Evolutionary conservation across 2,329 filamentous ascomycete species (phyloP).

Genomic region (Ophiostoma perfectum): DNA sequence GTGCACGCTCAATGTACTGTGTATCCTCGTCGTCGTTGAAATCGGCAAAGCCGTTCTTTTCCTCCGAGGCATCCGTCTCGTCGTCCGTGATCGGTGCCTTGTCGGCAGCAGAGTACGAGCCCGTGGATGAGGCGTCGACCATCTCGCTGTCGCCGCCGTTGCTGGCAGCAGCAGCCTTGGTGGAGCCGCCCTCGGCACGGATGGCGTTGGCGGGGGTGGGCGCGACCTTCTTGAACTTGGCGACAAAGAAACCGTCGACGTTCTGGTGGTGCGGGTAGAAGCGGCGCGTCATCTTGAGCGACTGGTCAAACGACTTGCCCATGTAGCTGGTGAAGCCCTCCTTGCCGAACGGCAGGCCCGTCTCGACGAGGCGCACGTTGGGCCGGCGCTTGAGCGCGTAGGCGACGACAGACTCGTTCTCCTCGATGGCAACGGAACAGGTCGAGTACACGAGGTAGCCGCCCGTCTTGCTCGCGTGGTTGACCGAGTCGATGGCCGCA

Average conservation of each 20-base stretch:
- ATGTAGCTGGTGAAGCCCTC: constrained; percentile 88
- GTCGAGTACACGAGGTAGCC: constrained; percentile 97
- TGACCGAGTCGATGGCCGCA: constrained; percentile 88
- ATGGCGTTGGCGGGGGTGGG: constrained; percentile 62
- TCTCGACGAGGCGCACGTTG: constrained; percentile 90
- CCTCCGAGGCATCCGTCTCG: constrained; percentile 33
- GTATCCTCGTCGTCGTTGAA: constrained; percentile 71
- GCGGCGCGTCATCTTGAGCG: constrained; percentile 73
- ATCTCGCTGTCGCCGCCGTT: constrained; percentile 28
- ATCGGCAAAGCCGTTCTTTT: constrained; percentile 53
- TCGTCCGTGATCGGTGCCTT: constrained; percentile 59
- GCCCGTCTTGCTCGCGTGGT: constrained; percentile 90
- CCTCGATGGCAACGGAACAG: constrained; percentile 44
- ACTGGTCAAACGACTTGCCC: constrained; percentile 85
- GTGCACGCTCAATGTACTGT: constrained; percentile 66
- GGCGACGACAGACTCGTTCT: constrained; percentile 82
- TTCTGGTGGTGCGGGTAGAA: constrained; percentile 79
- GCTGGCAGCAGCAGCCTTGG: constrained; percentile 20
- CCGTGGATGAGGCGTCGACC: constrained; percentile 40
- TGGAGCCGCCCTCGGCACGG: constrained; percentile 27
- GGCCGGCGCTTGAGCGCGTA: constrained; percentile 88
- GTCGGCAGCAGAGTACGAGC: constrained; percentile 43
- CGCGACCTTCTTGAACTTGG: constrained; percentile 90
- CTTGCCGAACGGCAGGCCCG: constrained; percentile 81
- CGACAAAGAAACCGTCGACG: constrained; percentile 93